Base-by-base conservation (phyloP, 805 yeast genomes). In the Yarrowia alimentaria region DNA sequence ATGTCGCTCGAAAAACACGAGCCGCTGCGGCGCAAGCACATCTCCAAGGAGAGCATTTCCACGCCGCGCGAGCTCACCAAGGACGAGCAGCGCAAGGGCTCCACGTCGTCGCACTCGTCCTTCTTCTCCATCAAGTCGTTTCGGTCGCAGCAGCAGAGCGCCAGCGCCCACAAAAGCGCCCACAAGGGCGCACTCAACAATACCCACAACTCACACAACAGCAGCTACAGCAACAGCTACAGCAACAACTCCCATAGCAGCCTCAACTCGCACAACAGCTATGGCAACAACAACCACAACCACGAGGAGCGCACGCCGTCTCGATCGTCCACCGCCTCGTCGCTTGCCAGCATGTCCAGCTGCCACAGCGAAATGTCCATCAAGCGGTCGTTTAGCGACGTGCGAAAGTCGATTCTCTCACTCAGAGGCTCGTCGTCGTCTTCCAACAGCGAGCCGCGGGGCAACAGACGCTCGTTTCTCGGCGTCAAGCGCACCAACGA, bases 311-410 rank as follows among this genome's bases (percentile, higher is more conserved):
- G 54, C 9, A 24, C 48, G n/a, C 38, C 53, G 6, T 21, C 43
- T 10, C 40, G 40, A 8, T 24, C 51, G 5, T 53, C 55, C 5
- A 25, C 52, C 3, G 49, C 52, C 10, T 51, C 56, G 11, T 28
- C 37, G n/a, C 34, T 19, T 33, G 40, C 37, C 13, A 20, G 22
- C 26, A 28, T 47, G 14, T 45, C 45, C n/a, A 22, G 37, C 24
- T 45, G 25, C 28, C 42, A 55, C 29, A 45, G 55, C 7, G 42
- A 54, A 14, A 38, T 43, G 22, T 56, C 54, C 29, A 33, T 56
- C 37, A 52, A 53, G 28, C 35, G 55, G 43, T 52, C 57, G 10
- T 30, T 56, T 24, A 42, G 49, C 17, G 38, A 45, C 18, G 24
- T 25, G 47, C 4, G 51, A 54, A n/a, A 50, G 54, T n/a, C 49